phyloP scores from a whole-genome alignment of 177 flowering plant species.

The Tripterygium wilfordii region DNA sequence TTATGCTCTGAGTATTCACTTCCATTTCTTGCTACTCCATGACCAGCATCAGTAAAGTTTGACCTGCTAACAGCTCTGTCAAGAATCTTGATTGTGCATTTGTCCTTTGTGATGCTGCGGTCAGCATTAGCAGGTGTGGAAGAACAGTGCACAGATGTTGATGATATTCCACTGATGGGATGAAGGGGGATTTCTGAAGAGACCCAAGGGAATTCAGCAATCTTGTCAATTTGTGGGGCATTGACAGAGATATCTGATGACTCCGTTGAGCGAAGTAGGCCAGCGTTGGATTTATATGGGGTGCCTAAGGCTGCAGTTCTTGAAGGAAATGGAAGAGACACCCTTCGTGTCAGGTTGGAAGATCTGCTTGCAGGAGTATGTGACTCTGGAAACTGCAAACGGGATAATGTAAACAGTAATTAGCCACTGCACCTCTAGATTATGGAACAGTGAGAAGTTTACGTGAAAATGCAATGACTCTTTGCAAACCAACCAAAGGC shows the following conservation, averaged over 20 bases:
- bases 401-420: no score
- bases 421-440: no score
- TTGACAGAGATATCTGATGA: constrained; percentile 89
- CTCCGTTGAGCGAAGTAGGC: constrained; percentile 34
- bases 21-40: constrained; percentile 21
- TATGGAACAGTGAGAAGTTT: no score
- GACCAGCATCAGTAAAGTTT: constrained; percentile 35
- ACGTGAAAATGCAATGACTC: no score
- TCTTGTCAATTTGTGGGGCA: constrained; percentile 79
- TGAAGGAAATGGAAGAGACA: constrained; percentile 28
- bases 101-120: constrained; percentile 66
- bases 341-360: constrained; percentile 17
- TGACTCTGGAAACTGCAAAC: constrained; percentile 29
- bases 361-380: constrained; percentile 16
- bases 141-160: constrained; percentile 43
- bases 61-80: constrained; percentile 34
- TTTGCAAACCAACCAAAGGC: no score
- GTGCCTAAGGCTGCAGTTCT: constrained; percentile 12
- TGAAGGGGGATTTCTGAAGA: constrained; percentile 51
- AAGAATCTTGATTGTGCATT: constrained; percentile 47
- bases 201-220: constrained; percentile 76
- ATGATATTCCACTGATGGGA: constrained; percentile 33
- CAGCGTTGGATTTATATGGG: constrained; percentile 20
- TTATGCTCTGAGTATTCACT: constrained; percentile 30
- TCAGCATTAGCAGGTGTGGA: constrained; percentile 41